Conservation (phyloP, 2,329 filamentous ascomycete genomes). For the Nakataea oryzae region DNA sequence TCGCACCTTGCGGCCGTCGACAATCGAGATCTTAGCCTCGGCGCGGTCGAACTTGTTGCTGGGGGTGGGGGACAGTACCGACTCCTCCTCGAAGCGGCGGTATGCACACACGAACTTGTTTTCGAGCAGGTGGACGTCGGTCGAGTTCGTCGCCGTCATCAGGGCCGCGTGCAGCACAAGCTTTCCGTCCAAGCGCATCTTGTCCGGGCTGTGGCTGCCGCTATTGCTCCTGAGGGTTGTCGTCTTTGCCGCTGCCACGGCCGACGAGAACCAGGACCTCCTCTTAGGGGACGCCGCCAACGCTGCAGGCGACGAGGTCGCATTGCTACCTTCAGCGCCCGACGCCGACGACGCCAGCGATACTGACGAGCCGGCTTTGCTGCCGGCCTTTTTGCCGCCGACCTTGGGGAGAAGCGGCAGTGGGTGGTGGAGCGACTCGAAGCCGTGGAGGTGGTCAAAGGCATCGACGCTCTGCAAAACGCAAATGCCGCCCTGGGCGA, state of each 20-base stretch:
- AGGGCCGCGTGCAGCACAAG: constrained; percentile 42
- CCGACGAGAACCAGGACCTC: constrained; percentile 8
- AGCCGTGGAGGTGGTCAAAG: constrained; percentile 54
- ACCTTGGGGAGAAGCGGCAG: constrained; percentile 54
- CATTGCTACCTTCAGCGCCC: constrained; percentile 3
- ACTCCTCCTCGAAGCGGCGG: constrained; percentile 56
- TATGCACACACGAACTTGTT: constrained; percentile 58
- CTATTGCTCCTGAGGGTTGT: background rate
- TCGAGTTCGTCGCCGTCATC: constrained; percentile 37
- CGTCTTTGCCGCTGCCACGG: background rate
- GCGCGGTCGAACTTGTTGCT: constrained; percentile 36
- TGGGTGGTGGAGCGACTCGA: constrained; percentile 49
- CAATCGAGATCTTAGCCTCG: constrained; percentile 42
- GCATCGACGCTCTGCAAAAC: constrained; percentile 56
- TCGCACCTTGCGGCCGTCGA: constrained; percentile 64
- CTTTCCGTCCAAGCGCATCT: constrained; percentile 26
- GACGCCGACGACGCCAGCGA: background rate
- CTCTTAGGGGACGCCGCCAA: background rate
- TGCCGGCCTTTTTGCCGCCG: constrained; percentile 14
- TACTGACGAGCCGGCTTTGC: constrained; percentile 1
- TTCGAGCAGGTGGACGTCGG: constrained; percentile 22
- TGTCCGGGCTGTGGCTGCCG: constrained; percentile 11
- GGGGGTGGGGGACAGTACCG: constrained; percentile 19
- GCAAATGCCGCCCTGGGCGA: constrained; percentile 57
- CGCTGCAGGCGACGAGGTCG: background rate